These are phyloP conservation scores for Marasmius fiardii DNA, from an alignment of 1,284 basidiomycete genomes.

Conservation along the genomic window DNA sequence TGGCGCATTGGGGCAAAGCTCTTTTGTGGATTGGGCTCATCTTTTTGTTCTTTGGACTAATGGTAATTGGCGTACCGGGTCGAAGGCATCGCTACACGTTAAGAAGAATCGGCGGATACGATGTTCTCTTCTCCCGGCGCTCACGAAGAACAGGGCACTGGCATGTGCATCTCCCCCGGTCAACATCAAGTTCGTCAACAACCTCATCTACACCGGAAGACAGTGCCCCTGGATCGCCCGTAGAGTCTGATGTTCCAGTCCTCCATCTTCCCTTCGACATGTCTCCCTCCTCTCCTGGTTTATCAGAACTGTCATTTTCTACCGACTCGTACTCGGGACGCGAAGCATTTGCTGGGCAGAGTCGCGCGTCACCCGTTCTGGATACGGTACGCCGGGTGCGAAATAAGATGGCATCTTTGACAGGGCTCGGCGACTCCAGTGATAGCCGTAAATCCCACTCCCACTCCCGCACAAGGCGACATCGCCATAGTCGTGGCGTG, in stretches of 20 bases:
- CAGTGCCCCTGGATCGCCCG: constrained; percentile 36
- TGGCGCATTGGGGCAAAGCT: constrained; percentile 82
- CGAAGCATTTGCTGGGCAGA: constrained; percentile 16
- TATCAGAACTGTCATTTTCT: constrained; percentile 43
- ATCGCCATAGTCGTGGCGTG: constrained; percentile 52
- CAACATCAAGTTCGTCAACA: constrained; percentile 45
- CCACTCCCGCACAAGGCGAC: constrained; percentile 41
- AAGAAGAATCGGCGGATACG: constrained; percentile 66
- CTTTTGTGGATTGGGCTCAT: constrained; percentile 81
- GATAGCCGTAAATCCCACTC: constrained; percentile 36
- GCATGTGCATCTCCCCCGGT: constrained; percentile 67
- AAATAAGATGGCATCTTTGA: constrained; percentile 48
- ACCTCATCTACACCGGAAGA: constrained; percentile 47
- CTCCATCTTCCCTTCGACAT: constrained; percentile 63
- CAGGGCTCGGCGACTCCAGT: constrained; percentile 30
- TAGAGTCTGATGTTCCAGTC: constrained; percentile 55
- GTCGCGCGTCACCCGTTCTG: constrained; percentile 37
- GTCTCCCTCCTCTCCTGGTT: constrained; percentile 50
- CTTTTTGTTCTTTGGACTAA: constrained; percentile 66
- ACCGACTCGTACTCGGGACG: constrained; percentile 32
- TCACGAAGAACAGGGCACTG: constrained; percentile 65
- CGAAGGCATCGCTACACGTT: constrained; percentile 58
- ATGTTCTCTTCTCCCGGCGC: constrained; percentile 71
- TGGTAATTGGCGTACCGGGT: constrained; percentile 55
- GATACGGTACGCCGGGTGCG: constrained; percentile 54